Evolutionary conservation across 2,329 filamentous ascomycete genomes (phyloP), one percentile per base, ranked within the genome.

Genomic region (Amphichorda felina): DNA sequence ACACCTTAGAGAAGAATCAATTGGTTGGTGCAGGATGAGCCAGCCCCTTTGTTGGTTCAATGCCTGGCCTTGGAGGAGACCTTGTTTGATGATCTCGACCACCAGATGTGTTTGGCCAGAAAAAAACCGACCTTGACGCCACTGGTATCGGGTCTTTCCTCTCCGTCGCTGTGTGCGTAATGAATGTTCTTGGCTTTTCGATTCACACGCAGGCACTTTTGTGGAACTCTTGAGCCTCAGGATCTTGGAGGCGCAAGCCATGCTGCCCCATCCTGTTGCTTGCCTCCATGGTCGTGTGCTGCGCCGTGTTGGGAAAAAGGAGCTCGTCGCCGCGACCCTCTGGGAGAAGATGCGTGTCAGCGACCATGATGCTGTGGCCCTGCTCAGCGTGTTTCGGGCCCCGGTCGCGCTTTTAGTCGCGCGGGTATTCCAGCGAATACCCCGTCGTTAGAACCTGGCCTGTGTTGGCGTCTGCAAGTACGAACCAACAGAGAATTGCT

Each of bases 271-370:
- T 50, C 40, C 58, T 50, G 35, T 56, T 63, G 44, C 61, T 66
- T 4, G 61, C 57, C 39, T 65, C 62, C 60, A 65, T 64, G 7
- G 60, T 63, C 5, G 60, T 65, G 38, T 65, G 65, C 1, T 66
- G 46, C 2, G 51, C 54, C 0, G 60, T 60, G 34, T 61, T 58
- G 3, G 44, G 15, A 1, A 59, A 57, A 3, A 66, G 45, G 4
- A 60, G 53, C n/a, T 54, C 41, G 8, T 44, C 38, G 5, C 64
- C 52, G 10, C 46, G 42, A 4, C 55, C 50, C 36, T 64, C 59
- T 0, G 50, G 44, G 4, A 64, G 32, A 17, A 47, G 43, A 32
- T 61, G 41, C 25, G 48, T 36, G 13, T 63, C 51, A 17, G 57
- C 57, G 5, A 63, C 48, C 46, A 66, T 64, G 43, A 64, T 62